Evolutionary conservation across 306 rosid species (phyloP), one percentile per base, ranked within the genome.

Genomic region (Chamaecrista fasciculata): DNA sequence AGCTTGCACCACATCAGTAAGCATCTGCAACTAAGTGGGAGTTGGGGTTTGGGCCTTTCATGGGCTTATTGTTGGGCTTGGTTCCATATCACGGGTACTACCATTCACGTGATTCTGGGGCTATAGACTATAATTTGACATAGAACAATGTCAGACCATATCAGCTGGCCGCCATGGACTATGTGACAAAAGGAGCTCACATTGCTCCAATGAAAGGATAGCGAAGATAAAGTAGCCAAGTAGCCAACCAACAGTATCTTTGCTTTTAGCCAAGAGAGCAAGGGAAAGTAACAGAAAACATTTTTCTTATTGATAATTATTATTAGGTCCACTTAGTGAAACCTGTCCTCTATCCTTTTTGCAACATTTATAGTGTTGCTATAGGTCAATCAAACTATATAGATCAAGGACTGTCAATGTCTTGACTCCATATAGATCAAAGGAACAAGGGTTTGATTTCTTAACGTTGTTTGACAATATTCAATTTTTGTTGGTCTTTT

Each of bases 101-200:
- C n/a, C n/a, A n/a, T n/a, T n/a, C n/a, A n/a, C n/a, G n/a, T 67
- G 42, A 68, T 31, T 11, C 12, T 8, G 50, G 47, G 40, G 33
- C 39, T 43, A 61, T 68, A 31, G 56, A 25, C 39, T 43, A 61
- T 68, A 31, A 48, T 53, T 56, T 72, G 62, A 43, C 39, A 40
- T 60, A 24, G 60, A 43, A 62, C 66, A 25, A 43, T 72, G 42
- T 39, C 26, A 37, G 6, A 69, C 24, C 31, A 33, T 59, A 23
- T 18, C 14, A 28, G 28, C 18, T 5, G 29, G 9, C 25, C 18
- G 64, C 66, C 31, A 29, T 42, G 10, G 48, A 40, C 73, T 15
- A 29, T 29, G 55, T 26, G 36, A n/a, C 60, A 16, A 39, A 59
- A 50, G 70, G 18, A 66, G 20, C 31, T 6, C 29, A 21, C 33